A percentile compares a stretch with the other conserved stretches of the same genome.
phyloP scores from a whole-genome alignment of 208 protist species.

The Acanthamoeba sp. region DNA sequence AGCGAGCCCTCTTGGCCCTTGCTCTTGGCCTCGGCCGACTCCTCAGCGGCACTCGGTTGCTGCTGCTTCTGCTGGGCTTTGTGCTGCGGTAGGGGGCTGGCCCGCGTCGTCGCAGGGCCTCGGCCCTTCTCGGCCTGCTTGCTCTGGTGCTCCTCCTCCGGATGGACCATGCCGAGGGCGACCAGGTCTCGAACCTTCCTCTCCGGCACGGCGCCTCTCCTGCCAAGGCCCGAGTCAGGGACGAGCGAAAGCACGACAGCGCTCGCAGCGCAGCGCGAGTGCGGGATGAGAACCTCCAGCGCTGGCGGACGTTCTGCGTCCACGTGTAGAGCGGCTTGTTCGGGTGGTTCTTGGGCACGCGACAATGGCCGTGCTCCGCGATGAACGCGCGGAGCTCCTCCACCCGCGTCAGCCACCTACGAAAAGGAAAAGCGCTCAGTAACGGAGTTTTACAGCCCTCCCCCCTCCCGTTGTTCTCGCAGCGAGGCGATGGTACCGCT shows the following conservation, averaged over 20 bases:
- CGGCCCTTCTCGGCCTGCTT: not conserved
- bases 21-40: not conserved
- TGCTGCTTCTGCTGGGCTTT: not conserved
- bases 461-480: too few relatives aligned
- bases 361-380: not conserved
- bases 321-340: constrained; percentile 3
- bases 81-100: too few relatives aligned
- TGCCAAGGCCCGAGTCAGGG: not conserved
- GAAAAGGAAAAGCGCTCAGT: not conserved
- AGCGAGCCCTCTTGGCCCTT: not conserved
- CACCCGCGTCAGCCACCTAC: not conserved
- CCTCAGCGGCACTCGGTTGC: not conserved
- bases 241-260: too few relatives aligned
- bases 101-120: too few relatives aligned
- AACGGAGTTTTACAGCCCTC: too few relatives aligned
- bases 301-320: not conserved
- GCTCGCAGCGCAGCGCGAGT: too few relatives aligned
- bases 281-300: not conserved
- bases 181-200: not conserved
- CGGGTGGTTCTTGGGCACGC: constrained; percentile 7
- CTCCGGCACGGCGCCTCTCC: not conserved
- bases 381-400: not conserved
- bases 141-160: not conserved
- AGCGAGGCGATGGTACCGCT: not conserved
- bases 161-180: not conserved